These are phyloP conservation scores for Alectoria sarmentosa DNA, from an alignment of 495 filamentous ascomycete species.

Conservation along the genomic window DNA sequence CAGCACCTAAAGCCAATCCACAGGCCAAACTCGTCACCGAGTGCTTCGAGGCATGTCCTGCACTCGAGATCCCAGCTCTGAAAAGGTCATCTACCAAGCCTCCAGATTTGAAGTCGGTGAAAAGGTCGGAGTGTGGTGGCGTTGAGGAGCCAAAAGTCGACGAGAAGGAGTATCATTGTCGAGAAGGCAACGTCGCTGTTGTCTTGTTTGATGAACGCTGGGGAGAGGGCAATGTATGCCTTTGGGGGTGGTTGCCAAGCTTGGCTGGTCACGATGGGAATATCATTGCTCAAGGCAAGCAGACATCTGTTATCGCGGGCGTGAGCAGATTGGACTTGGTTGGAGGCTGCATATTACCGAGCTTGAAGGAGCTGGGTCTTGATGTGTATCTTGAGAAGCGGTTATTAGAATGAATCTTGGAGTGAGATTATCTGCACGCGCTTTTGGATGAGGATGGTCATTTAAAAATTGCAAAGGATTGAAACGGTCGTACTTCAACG, in stretches of 20 bases:
- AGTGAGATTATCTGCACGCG: background rate
- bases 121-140: background rate
- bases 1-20: background rate
- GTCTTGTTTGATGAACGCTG: background rate
- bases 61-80: background rate
- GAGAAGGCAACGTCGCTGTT: background rate
- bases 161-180: background rate
- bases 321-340: background rate
- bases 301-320: background rate
- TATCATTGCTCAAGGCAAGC: background rate
- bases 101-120: background rate
- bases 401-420: background rate
- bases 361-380: slow-evolving; percentile 2
- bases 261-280: background rate
- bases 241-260: background rate
- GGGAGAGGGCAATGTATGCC: background rate
- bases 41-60: background rate
- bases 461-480: background rate
- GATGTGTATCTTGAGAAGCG: background rate
- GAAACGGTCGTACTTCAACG: background rate
- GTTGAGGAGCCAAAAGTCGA: background rate
- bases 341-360: background rate
- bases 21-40: background rate
- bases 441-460: background rate
- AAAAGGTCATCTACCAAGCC: too few species aligned